Evolutionary conservation across 176 grass and related monocot species (phyloP), one percentile per base, ranked within the genome.

Genomic region (Oryza australiensis): DNA sequence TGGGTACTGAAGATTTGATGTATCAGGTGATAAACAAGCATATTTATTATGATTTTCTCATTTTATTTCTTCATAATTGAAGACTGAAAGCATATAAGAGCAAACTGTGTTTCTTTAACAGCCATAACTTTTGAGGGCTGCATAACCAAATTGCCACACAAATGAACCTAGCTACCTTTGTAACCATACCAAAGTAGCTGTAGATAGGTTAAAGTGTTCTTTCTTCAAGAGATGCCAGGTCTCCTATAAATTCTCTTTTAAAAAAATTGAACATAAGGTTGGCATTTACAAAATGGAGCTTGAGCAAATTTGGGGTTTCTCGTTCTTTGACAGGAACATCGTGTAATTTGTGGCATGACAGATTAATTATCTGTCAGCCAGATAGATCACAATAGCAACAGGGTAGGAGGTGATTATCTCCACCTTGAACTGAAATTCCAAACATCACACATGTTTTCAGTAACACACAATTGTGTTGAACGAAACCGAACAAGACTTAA

Each of bases 391-490:
- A 77, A 26, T 38, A 42, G n/a, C 74, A 64, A 70, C 7, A 34
- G 30, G 65, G 64, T 67, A 12, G n/a, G 49, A 59, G 45, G 11
- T 41, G 35, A 70, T 70, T 72, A 46, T 12, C 74, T 77, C 55
- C 57, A 77, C n/a, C 33, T 27, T 63, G n/a, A 30, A 59, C 28
- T 4, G 13, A 72, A 63, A 79, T n/a, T 38, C 3, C 68, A 74
- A 80, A 86, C 60, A 67, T 74, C 43, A 43, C 77, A 80, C 60
- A 55, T 33, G 57, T 43, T 42, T 80, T 55, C 43, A 74, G 68
- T 63, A 86, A 74, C 32, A 85, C 64, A 63, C 69, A 73, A 78
- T 74, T 73, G 57, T 20, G n/a, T 28, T 24, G 16, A 66, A 74
- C 57, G 66, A 66, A 80, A 80, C 77, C 26, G 45, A 86, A 73